phyloP scores from a whole-genome alignment of 2,329 filamentous ascomycete species.

The Exophiala sideris region DNA sequence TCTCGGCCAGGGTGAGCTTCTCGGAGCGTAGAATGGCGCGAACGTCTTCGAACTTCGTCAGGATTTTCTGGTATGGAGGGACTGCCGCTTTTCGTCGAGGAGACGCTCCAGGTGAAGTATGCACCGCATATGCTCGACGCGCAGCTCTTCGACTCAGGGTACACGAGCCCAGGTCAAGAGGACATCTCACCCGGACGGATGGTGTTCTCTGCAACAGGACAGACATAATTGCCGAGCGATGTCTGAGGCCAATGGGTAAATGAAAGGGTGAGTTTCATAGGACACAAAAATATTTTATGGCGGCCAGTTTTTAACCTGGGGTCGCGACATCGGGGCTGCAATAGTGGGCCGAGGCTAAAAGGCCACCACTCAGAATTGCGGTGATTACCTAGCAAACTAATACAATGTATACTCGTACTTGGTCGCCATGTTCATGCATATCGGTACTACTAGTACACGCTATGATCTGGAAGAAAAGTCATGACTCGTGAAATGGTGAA shows the following conservation, averaged over 20 bases:
- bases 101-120: slow-evolving; percentile 11
- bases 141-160: neutral
- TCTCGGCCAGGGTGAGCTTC: slow-evolving; percentile 84
- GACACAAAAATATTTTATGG: neutral
- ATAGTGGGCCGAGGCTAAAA: slow-evolving; percentile 4
- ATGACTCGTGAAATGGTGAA: neutral
- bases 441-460: neutral
- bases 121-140: slow-evolving; percentile 24
- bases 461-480: neutral
- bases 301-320: neutral
- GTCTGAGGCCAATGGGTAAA: neutral
- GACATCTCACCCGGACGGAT: slow-evolving; percentile 20
- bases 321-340: slow-evolving; percentile 9
- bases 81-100: slow-evolving; percentile 37
- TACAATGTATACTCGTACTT: neutral
- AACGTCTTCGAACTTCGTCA: slow-evolving; percentile 73
- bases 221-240: slow-evolving; percentile 11
- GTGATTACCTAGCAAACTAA: neutral
- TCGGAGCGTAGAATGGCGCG: slow-evolving; percentile 65
- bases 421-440: neutral
- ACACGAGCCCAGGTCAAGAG: slow-evolving; percentile 21
- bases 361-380: slow-evolving; percentile 2
- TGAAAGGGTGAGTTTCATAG: neutral
- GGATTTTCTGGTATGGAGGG: slow-evolving; percentile 78
- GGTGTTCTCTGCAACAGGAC: slow-evolving; percentile 17